Evolutionary conservation across 352 stramenopile genomes (phyloP), one percentile per base, ranked within the genome.

Genomic region (Phytophthora quininea): DNA sequence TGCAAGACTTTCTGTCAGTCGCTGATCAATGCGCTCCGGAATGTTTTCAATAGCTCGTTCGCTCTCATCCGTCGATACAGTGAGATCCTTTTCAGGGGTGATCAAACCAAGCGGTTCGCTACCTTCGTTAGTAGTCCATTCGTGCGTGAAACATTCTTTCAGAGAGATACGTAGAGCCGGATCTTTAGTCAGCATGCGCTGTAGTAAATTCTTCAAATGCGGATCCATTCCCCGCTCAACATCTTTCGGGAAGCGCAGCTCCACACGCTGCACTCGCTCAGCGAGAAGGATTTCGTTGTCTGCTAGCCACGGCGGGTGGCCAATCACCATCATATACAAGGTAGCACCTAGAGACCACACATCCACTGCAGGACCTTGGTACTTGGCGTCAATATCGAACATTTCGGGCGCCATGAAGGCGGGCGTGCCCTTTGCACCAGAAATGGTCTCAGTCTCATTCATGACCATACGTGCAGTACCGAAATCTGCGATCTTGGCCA

Each of bases 111-210:
- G 78, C 11, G 89, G 88, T n/a, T 97, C 89, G 24, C 88, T 96
- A 14, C 92, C 92, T 74, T 98, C 92, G n/a, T 96, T 93, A 8
- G 92, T 97, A 56, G 92, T 89, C 92, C 92, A 98, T 54, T 97
- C 92, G 67, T 98, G 92, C 15, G 78, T 86, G 64, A 97, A 97
- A 46, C 91, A 91, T 15, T 96, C 86, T 15, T 79, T 81, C 5
- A 97, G 58, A 14, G 82, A 80, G 51, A 95, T 92, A 15, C 92
- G 83, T n/a, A 91, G 66, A 1, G 79, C 76, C 29, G 90, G 90
- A 56, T 97, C 85, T 54, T 97, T 97, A 0, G 88, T 95, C 9
- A 98, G 78, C 89, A 98, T 96, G n/a, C 86, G 86, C 58, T 93
- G 80, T 29, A 98, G 66, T 29, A 98, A 66, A 49, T 98, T 95